A percentile compares a stretch with the other conserved stretches of the same genome.
phyloP scores from a whole-genome alignment of 768 basidiomycete genomes.

The Pleurotus cornucopiae region DNA sequence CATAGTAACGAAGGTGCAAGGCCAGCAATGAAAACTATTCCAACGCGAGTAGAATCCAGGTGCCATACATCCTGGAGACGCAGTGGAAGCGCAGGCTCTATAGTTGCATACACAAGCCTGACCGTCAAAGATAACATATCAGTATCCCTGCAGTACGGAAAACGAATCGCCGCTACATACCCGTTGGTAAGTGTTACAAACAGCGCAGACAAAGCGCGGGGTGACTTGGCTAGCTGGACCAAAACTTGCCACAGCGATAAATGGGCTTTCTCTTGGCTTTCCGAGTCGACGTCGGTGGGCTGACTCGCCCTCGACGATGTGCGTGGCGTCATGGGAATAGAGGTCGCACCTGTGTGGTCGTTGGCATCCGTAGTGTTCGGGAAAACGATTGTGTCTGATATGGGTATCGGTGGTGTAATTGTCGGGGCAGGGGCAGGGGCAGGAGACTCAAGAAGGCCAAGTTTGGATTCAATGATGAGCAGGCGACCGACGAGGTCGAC shows the following conservation, averaged over 20 bases:
- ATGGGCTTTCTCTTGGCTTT: background rate
- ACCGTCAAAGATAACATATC: background rate
- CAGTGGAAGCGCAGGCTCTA: slow-evolving; percentile 56
- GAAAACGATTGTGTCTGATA: background rate
- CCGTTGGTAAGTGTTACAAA: slow-evolving; percentile 49
- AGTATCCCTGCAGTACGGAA: background rate
- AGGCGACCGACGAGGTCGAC: slow-evolving; percentile 52
- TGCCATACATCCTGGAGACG: slow-evolving; percentile 48
- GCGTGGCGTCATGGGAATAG: background rate
- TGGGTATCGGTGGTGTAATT: background rate
- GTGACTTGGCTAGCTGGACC: slow-evolving; percentile 35
- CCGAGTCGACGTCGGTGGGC: background rate
- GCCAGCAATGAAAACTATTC: slow-evolving; percentile 61
- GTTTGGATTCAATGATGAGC: slow-evolving; percentile 49
- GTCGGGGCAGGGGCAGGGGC: slow-evolving; percentile 25
- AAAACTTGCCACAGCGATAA: slow-evolving; percentile 40
- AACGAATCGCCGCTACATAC: slow-evolving; percentile 26
- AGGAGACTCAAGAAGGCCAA: slow-evolving; percentile 4
- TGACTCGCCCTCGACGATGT: background rate
- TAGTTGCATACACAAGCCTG: slow-evolving; percentile 44
- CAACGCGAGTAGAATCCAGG: slow-evolving; percentile 47
- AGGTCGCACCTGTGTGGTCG: background rate
- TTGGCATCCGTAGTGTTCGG: background rate
- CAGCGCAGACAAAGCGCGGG: slow-evolving; percentile 45
- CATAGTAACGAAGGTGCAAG: slow-evolving; percentile 64